A percentile compares a stretch with the other conserved stretches of the same genome.
These are phyloP conservation scores for Torrubiellomyces zombiae DNA, from an alignment of 2,329 filamentous ascomycete species.

Conservation along the genomic window DNA sequence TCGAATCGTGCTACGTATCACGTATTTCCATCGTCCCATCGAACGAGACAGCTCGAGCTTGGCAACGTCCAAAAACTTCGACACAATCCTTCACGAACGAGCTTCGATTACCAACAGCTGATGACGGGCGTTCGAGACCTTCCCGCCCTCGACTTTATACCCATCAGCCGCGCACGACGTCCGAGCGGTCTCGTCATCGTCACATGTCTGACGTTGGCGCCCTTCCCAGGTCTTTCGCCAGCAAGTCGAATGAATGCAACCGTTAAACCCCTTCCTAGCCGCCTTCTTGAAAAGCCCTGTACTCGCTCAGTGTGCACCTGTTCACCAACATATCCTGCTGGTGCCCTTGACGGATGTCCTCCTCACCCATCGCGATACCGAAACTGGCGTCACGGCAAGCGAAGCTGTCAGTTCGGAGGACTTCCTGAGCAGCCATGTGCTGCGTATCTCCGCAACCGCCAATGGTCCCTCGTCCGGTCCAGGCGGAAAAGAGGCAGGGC, in stretches of 20 bases:
- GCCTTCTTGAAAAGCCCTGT: conserved; percentile 97
- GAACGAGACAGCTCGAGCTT: too few species aligned
- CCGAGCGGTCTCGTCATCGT: too few species aligned
- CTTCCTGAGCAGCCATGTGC: conserved; percentile 90
- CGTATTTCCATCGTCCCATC: too few species aligned
- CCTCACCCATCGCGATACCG: conserved; percentile 72
- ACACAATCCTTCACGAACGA: too few species aligned
- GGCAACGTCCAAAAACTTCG: too few species aligned
- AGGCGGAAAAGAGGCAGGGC: conserved; percentile 37
- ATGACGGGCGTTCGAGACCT: too few species aligned
- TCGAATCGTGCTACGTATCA: too few species aligned
- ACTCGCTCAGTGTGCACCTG: conserved; percentile 75
- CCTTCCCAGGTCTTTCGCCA: too few species aligned
- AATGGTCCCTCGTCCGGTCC: conserved; percentile 26
- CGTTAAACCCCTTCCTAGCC: conserved; percentile 94
- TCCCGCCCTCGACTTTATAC: too few species aligned
- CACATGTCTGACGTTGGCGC: too few species aligned
- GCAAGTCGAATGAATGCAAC: conserved; percentile 55
- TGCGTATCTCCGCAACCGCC: conserved; percentile 65
- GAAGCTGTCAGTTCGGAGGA: conserved; percentile 84
- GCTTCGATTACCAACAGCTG: too few species aligned
- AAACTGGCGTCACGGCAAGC: conserved; percentile 58
- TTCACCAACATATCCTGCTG: conserved; percentile 83
- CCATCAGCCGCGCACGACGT: too few species aligned
- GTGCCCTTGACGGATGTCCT: conserved; percentile 89